These are phyloP conservation scores for Monosporozyma unispora DNA, from an alignment of 805 yeast genomes.

Conservation along the genomic window DNA sequence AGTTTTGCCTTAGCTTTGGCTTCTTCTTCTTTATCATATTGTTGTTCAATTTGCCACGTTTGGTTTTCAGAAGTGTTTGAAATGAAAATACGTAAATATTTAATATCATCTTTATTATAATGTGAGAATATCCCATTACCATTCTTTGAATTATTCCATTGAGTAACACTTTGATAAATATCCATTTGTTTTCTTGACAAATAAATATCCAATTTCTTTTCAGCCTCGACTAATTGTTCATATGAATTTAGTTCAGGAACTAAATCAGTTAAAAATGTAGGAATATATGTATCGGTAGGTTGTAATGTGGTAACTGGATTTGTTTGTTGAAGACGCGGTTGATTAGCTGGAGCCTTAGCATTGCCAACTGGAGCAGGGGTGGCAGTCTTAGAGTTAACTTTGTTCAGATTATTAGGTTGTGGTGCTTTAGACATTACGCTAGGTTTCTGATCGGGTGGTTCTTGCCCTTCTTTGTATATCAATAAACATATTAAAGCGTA, in stretches of 20 bases:
- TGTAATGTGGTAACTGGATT: constrained; percentile 25
- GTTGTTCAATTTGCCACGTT: constrained; percentile 59
- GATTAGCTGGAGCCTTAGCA: not conserved
- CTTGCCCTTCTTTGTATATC: too few species aligned
- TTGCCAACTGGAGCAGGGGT: not conserved
- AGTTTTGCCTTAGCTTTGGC: constrained; percentile 5
- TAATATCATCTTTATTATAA: constrained; percentile 33
- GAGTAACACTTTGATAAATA: constrained; percentile 58
- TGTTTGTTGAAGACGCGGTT: constrained; percentile 13
- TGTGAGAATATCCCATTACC: constrained; percentile 23
- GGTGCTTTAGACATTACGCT: not conserved
- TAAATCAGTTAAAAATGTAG: constrained; percentile 35
- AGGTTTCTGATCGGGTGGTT: too few species aligned
- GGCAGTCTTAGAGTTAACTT: not conserved
- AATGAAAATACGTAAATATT: constrained; percentile 68
- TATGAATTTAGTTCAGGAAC: constrained; percentile 69
- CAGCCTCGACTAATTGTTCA: constrained; percentile 69
- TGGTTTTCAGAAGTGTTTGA: constrained; percentile 80
- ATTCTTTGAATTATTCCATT: constrained; percentile 35
- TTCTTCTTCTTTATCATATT: constrained; percentile 13
- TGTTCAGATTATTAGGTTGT: not conserved
- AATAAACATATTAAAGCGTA: not conserved
- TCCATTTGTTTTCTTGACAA: constrained; percentile 79
- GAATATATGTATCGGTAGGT: constrained; percentile 49
- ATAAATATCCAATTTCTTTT: constrained; percentile 68